These are phyloP conservation scores for Umbelopsis ramanniana DNA, from an alignment of 192 early-diverging fungal genomes.

Conservation along the genomic window DNA sequence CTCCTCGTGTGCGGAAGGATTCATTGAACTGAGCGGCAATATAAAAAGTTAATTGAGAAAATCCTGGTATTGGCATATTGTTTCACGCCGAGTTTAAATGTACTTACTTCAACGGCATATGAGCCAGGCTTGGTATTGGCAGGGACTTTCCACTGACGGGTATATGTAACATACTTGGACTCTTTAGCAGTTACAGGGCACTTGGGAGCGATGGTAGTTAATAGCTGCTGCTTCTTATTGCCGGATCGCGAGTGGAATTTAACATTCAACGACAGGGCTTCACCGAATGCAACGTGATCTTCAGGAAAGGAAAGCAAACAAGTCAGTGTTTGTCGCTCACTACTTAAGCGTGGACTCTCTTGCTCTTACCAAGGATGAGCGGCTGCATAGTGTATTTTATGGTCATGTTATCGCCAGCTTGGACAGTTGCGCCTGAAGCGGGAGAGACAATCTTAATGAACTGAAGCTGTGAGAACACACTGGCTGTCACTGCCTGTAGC, in stretches of 20 bases:
- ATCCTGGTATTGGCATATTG: background rate
- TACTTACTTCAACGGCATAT: slow-evolving; percentile 39
- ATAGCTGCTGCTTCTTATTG: slow-evolving; percentile 26
- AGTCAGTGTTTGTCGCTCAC: background rate
- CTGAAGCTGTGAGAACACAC: slow-evolving; percentile 38
- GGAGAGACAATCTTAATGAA: slow-evolving; percentile 41
- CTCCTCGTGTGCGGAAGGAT: background rate
- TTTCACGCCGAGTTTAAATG: background rate
- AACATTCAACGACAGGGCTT: slow-evolving; percentile 33
- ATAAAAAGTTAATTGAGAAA: background rate
- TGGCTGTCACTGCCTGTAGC: slow-evolving; percentile 28
- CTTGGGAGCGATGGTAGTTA: slow-evolving; percentile 23
- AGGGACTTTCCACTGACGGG: slow-evolving; percentile 35
- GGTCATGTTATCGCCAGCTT: slow-evolving; percentile 30
- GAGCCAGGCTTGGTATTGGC: slow-evolving; percentile 38
- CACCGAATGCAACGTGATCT: slow-evolving; percentile 34
- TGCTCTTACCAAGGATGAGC: slow-evolving; percentile 32
- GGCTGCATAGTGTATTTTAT: slow-evolving; percentile 44
- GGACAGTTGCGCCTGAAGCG: slow-evolving; percentile 27
- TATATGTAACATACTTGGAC: slow-evolving; percentile 38
- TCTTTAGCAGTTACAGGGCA: slow-evolving; percentile 39
- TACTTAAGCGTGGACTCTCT: background rate
- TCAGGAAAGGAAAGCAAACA: background rate
- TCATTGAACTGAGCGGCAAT: background rate
- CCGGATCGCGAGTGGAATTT: slow-evolving; percentile 40